A percentile compares a stretch with the other conserved stretches of the same genome.
Evolutionary conservation across 441 rosid species (phyloP).

Genomic region (Gossypium schwendimanii): DNA sequence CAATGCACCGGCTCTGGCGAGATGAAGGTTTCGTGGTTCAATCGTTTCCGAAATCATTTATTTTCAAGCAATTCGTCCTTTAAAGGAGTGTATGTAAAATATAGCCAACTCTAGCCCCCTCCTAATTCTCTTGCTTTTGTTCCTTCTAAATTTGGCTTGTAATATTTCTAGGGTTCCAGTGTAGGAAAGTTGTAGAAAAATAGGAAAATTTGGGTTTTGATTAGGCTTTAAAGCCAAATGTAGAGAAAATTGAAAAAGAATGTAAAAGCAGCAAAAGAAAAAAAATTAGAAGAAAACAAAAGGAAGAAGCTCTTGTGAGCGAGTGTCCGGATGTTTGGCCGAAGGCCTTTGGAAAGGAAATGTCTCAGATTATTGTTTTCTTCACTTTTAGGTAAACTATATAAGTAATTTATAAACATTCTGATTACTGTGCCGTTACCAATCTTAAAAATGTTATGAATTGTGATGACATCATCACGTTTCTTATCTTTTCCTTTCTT

Average conservation of each 20-base stretch:
- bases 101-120: constrained; percentile 45
- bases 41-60: constrained; percentile 41
- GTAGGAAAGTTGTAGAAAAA: constrained; percentile 37
- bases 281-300: background rate
- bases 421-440: too few relatives aligned
- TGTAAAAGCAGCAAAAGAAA: background rate
- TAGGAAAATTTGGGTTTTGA: constrained; percentile 23
- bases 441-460: too few relatives aligned
- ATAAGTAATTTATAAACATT: too few relatives aligned
- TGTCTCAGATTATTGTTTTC: background rate
- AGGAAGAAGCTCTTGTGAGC: constrained; percentile 10
- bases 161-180: constrained; percentile 36
- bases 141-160: constrained; percentile 25
- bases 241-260: constrained; percentile 31
- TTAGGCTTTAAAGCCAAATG: constrained; percentile 43
- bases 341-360: constrained; percentile 36
- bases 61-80: constrained; percentile 32
- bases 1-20: constrained; percentile 89
- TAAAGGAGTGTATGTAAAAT: constrained; percentile 46
- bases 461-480: too few relatives aligned
- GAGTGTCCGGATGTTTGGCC: constrained; percentile 23
- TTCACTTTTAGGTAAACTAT: too few relatives aligned
- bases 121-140: background rate
- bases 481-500: too few relatives aligned
- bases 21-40: constrained; percentile 44